Base-by-base conservation (phyloP, 768 basidiomycete genomes). In the Rhizopogon rudus region DNA sequence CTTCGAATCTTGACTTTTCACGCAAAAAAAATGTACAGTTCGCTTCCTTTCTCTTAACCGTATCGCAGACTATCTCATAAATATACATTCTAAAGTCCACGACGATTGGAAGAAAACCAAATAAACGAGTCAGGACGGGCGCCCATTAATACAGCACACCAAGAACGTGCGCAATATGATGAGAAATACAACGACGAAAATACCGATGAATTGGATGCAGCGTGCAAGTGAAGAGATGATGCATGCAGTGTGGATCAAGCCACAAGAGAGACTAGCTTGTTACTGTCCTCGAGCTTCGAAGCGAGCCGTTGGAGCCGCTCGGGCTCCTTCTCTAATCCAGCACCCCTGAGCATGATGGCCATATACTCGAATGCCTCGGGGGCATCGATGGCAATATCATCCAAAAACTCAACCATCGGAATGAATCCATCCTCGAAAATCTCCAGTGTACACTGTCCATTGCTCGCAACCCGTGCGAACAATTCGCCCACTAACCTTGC, bases 301-400 rank as follows among this genome's bases (percentile, higher is more conserved):
- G 81, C 80, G 54, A 91, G 73, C 44, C 78, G 81, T 54, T 71
- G 68, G 48, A 77, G 76, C 51, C 77, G 75, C 57, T 82, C 84
- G 57, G 83, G 80, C 59, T 87, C 82, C 63, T 66, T 65, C 60
- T 75, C 72, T 48, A 94, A 71, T 28, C 77, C 78, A 16, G 87
- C 81, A 31, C 83, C 86, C 66, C 81, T 84, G 55, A 96, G 71
- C 74, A 96, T 83, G 56, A 81, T 75, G 10, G 84, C 90, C 67
- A 92, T 84, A 56, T 86, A 81, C 40, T 78, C 69, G 74, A 87
- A 87, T 0, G 93, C 95, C 64, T 86, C 86, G 7, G 96, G 94
- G 44, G 88, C 89, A 67, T 98, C 95, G 61, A 94, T 86, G 31
- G 87, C 86, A 55, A 93, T 81, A 65, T 98, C 94, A 63, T 93